Percentiles rank a stretch among this genome's conserved stretches.
Evolutionary conservation across 768 basidiomycete species (phyloP).

Genomic region (Lepiota brunneoincarnata): DNA sequence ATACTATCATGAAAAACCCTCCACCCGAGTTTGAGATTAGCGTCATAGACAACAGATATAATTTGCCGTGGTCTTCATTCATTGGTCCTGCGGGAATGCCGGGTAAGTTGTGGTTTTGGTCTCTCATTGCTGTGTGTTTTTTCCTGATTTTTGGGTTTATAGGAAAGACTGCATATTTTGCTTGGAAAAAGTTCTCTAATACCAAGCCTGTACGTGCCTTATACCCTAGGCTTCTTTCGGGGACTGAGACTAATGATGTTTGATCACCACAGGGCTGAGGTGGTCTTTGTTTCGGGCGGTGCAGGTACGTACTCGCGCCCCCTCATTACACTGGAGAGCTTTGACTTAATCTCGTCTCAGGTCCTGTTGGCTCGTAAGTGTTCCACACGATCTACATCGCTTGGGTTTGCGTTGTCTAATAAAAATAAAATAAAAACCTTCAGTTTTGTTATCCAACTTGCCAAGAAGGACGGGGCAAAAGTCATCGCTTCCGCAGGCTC

Average conservation of each 20-base stretch:
- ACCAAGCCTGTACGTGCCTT: slow-evolving; percentile 29
- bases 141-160: background rate
- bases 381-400: too few relatives aligned
- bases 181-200: slow-evolving; percentile 25
- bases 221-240: too few relatives aligned
- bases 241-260: background rate
- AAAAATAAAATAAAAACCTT: too few relatives aligned
- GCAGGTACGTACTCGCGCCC: slow-evolving; percentile 12
- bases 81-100: slow-evolving; percentile 37
- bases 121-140: background rate
- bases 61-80: slow-evolving; percentile 38
- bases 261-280: slow-evolving; percentile 20
- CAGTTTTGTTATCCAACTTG: slow-evolving; percentile 34
- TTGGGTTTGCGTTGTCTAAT: too few relatives aligned
- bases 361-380: slow-evolving; percentile 29
- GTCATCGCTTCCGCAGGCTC: slow-evolving; percentile 64
- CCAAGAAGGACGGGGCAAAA: slow-evolving; percentile 38
- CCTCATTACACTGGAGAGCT: too few relatives aligned
- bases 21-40: slow-evolving; percentile 6
- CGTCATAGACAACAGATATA: slow-evolving; percentile 33
- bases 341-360: too few relatives aligned
- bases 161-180: slow-evolving; percentile 30
- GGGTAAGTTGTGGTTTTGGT: background rate
- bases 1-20: slow-evolving; percentile 25
- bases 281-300: slow-evolving; percentile 25